A percentile compares a stretch with the other conserved stretches of the same genome.
Conservation (phyloP, 768 basidiomycete genomes). For the Xerocomellus intermedius region DNA sequence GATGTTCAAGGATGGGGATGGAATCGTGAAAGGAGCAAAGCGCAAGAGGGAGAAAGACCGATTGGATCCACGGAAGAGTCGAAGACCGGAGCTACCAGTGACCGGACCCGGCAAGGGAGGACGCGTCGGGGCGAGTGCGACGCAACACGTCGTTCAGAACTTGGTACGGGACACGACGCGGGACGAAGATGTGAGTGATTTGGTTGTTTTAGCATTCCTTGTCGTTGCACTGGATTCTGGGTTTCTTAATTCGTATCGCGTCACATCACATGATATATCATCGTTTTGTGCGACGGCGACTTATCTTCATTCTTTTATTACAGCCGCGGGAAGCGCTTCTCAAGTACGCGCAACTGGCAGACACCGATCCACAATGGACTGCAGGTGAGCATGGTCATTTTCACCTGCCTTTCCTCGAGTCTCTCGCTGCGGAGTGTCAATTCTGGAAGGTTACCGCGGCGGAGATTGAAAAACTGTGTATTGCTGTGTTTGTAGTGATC, state of each 20-base stretch:
- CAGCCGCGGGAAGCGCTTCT: conserved; percentile 97
- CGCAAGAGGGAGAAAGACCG: conserved; percentile 88
- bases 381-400: conserved; percentile 55
- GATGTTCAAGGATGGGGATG: conserved; percentile 83
- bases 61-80: conserved; percentile 87
- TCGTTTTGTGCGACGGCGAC: conserved; percentile 22
- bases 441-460: conserved; percentile 27
- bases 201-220: conserved; percentile 14
- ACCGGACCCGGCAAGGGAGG: conserved; percentile 93
- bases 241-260: conserved; percentile 8
- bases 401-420: conserved; percentile 3
- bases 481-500: conserved; percentile 34
- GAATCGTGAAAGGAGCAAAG: conserved; percentile 71
- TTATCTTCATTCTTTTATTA: conserved; percentile 16
- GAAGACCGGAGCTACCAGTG: conserved; percentile 88
- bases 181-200: conserved; percentile 88
- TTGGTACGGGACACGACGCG: conserved; percentile 87
- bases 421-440: conserved; percentile 31
- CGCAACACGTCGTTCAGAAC: conserved; percentile 94
- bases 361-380: conserved; percentile 82
- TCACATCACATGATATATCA: conserved; percentile 14
- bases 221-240: background rate
- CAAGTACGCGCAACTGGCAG: conserved; percentile 80
- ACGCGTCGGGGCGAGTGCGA: conserved; percentile 93
- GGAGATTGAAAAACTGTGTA: conserved; percentile 32